These are phyloP conservation scores for Evernia prunastri DNA, from an alignment of 495 filamentous ascomycete species.

Conservation along the genomic window DNA sequence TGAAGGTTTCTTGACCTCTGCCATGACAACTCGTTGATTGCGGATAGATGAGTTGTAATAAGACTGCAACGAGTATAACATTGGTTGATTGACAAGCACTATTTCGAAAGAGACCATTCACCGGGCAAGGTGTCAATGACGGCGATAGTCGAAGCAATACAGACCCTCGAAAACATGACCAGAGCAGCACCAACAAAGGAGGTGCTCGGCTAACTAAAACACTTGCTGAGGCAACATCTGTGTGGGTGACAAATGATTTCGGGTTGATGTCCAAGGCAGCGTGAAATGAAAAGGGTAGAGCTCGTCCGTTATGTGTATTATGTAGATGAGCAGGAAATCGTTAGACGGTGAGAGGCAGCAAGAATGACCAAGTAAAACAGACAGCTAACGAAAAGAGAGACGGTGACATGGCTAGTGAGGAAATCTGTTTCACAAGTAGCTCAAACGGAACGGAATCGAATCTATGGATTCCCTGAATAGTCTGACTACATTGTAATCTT, in stretches of 20 bases:
- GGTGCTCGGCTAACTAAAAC: background rate
- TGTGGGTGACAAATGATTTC: background rate
- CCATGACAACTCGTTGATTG: background rate
- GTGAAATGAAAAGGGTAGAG: background rate
- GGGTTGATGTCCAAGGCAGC: background rate
- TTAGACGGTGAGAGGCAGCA: background rate
- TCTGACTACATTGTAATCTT: background rate
- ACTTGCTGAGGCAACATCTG: background rate
- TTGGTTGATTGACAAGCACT: background rate
- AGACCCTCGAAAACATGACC: background rate
- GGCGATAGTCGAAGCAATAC: background rate
- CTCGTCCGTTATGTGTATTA: no score
- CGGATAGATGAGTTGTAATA: background rate
- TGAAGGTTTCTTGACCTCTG: background rate
- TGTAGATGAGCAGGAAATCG: background rate
- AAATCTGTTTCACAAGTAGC: background rate
- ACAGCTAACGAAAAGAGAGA: background rate
- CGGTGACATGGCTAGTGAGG: no score
- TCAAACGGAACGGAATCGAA: background rate
- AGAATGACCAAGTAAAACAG: background rate
- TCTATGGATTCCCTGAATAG: background rate
- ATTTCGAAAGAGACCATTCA: background rate
- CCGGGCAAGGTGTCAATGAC: background rate
- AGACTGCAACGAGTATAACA: background rate
- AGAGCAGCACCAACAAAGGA: background rate